Evolutionary conservation across 2,329 filamentous ascomycete species (phyloP).

Genomic region (Exophiala dermatitidis): DNA sequence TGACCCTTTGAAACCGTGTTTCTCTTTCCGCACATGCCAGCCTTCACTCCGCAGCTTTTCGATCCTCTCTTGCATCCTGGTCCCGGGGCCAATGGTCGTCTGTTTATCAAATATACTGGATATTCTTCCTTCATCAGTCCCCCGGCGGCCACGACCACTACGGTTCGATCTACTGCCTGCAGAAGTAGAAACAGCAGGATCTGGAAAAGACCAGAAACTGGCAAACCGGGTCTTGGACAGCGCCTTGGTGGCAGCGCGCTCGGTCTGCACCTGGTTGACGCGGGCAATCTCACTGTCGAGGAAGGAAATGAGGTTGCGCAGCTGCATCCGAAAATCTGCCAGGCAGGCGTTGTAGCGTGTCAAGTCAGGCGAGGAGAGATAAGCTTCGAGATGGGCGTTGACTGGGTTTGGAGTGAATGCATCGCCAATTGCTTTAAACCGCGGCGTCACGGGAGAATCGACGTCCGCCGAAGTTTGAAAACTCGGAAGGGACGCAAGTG

Average conservation of each 20-base stretch:
- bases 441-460: slow-evolving; percentile 9
- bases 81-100: not conserved
- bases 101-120: no score
- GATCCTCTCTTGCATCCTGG: slow-evolving; percentile 16
- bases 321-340: slow-evolving; percentile 9
- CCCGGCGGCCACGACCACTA: not conserved
- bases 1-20: slow-evolving; percentile 22
- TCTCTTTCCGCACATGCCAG: slow-evolving; percentile 24
- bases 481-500: not conserved
- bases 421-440: slow-evolving; percentile 18
- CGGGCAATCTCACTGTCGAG: slow-evolving; percentile 5
- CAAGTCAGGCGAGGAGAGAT: slow-evolving; percentile 9
- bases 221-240: slow-evolving; percentile 14
- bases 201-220: slow-evolving; percentile 20
- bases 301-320: slow-evolving; percentile 12
- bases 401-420: slow-evolving; percentile 18
- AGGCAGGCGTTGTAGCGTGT: slow-evolving; percentile 13
- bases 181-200: not conserved
- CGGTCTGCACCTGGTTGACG: slow-evolving; percentile 9
- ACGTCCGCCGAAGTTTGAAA: not conserved
- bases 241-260: slow-evolving; percentile 6
- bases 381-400: slow-evolving; percentile 17
- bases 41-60: slow-evolving; percentile 16
- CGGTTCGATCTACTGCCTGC: not conserved
- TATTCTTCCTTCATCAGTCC: no score